These are phyloP conservation scores for Gnaphalium uliginosum DNA, from an alignment of 129 eudicot genomes.

Conservation along the genomic window DNA sequence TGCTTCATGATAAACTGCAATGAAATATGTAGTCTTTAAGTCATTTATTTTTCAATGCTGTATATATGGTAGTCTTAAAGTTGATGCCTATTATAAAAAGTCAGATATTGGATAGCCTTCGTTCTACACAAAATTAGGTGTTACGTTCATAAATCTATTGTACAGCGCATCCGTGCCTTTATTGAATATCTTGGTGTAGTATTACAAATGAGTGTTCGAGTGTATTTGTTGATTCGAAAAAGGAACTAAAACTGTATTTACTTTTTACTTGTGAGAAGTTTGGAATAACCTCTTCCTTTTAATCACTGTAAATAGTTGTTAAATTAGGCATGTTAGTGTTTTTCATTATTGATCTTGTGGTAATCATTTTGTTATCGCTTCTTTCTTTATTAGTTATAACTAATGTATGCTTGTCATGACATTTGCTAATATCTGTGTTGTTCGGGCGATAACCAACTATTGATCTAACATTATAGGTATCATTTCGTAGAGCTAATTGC, in stretches of 20 bases:
- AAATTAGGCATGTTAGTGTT: not conserved
- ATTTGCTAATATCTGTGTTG: too few species aligned
- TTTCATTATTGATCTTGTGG: not conserved
- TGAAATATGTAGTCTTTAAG: not conserved
- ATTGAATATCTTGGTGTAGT: not conserved
- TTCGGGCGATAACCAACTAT: too few species aligned
- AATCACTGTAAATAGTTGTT: not conserved
- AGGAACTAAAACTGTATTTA: not conserved
- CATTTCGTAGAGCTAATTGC: too few species aligned
- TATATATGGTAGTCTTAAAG: not conserved
- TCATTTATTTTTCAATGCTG: not conserved
- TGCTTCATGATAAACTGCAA: constrained; percentile 1
- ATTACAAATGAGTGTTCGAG: not conserved
- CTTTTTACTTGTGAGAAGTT: not conserved
- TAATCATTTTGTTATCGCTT: not conserved
- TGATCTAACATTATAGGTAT: too few species aligned
- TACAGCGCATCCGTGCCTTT: too few species aligned
- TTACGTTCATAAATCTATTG: too few species aligned
- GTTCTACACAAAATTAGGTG: not conserved
- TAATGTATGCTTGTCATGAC: too few species aligned
- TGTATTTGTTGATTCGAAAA: not conserved
- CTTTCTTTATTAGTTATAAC: not conserved
- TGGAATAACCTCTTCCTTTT: not conserved
- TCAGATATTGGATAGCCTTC: not conserved
- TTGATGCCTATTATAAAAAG: not conserved